Evolutionary conservation across 352 stramenopile species (phyloP).

Genomic region (Aphanomyces astaci): DNA sequence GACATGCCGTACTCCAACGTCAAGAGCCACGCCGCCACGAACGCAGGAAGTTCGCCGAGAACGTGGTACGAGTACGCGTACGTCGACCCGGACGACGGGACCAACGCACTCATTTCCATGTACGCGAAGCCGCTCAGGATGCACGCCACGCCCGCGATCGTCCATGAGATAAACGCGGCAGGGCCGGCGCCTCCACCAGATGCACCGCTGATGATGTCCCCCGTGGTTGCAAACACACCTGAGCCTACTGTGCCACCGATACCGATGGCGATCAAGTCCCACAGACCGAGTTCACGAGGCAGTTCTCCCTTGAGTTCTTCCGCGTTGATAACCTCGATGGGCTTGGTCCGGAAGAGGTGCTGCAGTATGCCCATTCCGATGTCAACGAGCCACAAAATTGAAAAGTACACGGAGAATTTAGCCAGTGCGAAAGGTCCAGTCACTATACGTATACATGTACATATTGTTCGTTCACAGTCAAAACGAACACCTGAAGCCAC

Average conservation of each 20-base stretch:
- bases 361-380: background rate
- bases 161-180: constrained; percentile 70
- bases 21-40: constrained; percentile 78
- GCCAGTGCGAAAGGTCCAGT: too few species aligned
- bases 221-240: constrained; percentile 53
- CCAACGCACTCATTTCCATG: constrained; percentile 80
- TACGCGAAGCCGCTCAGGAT: constrained; percentile 81
- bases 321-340: constrained; percentile 61
- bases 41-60: constrained; percentile 88
- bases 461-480: background rate
- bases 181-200: constrained; percentile 52
- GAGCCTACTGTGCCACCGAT: constrained; percentile 39
- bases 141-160: constrained; percentile 70
- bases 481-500: background rate
- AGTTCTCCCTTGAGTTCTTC: constrained; percentile 65
- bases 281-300: constrained; percentile 23
- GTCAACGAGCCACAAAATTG: too few species aligned
- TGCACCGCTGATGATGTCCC: constrained; percentile 42
- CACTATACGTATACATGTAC: too few species aligned
- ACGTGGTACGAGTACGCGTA: constrained; percentile 92
- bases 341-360: constrained; percentile 55
- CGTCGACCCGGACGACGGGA: constrained; percentile 83
- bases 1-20: constrained; percentile 91
- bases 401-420: too few species aligned
- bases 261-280: constrained; percentile 33